Evolutionary conservation across 73 alveolate species (phyloP), one percentile per base, ranked within the genome.

Genomic region (Paramecium tetraurelia): DNA sequence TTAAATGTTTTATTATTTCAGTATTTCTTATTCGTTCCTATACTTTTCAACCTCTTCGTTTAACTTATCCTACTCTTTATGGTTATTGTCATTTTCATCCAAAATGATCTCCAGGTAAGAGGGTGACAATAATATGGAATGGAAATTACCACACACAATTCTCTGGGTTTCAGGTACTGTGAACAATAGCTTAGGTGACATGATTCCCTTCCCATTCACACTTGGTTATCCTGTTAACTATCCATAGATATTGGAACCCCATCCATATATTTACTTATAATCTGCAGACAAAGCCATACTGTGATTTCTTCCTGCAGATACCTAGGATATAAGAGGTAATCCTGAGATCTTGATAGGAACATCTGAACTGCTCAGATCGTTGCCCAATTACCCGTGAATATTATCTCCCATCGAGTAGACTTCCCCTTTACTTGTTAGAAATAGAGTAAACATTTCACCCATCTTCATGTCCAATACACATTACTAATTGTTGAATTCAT

Each of bases 351-450:
- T 86, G 21, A 59, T 44, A 20, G 90, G 92, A 11, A 20, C 16
- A 41, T 86, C 93, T 31, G 97, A 92, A 31, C 44, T 41, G 44
- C 95, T 96, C 92, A 95, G 95, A 2, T 99, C 99, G 10, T 93
- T 70, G 1, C 99, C 99, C 31, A 98, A 95, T 95, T 98, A 96
- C 4, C 99, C 99, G 71, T 95, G 94, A 41, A 93, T 85, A 94
- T 98, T 98, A 18, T 93, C 92, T 4, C 99, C 99, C 94, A 97
- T 93, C 2, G 99, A 89, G 87, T 93, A 98, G 9, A 98, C 95
- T 58, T 97, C 97, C 4, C 94, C 94, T 83, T 71, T 89, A 53
- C 75, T 89, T 50, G 86, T 89, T 18, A 71, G 63, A 83, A 43
- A 89, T 10, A 89, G 29, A 38, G 94, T 89, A 38, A 89, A 89